Evolutionary conservation across 176 grass and related monocot genomes (phyloP).

Genomic region (Zea mays): Zm-B73-REFERENCE-NAM-5.0 NC_050104.1:146474001-146474500

Average conservation of each 20-base stretch:
- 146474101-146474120: conserved; percentile 30
- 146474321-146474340: conserved; percentile 97
- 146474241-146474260: conserved; percentile 83
- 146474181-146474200: conserved; percentile 52
- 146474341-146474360: conserved; percentile 94
- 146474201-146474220: conserved; percentile 38
- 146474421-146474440: conserved; percentile 88
- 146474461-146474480: conserved; percentile 90
- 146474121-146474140: conserved; percentile 48
- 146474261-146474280: conserved; percentile 71
- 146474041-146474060: too few species aligned
- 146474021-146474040: too few species aligned
- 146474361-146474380: conserved; percentile 96
- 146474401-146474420: conserved; percentile 85
- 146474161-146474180: conserved; percentile 49
- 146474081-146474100: neutral
- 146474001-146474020: too few species aligned
- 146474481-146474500: conserved; percentile 80
- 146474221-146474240: conserved; percentile 54
- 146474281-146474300: conserved; percentile 28
- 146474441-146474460: conserved; percentile 86
- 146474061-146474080: too few species aligned
- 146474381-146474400: conserved; percentile 95
- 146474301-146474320: conserved; percentile 26
- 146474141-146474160: conserved; percentile 37